Evolutionary conservation across 2,329 filamentous ascomycete species (phyloP), one percentile per base, ranked within the genome.

Genomic region (Parafenestella ontariensis): DNA sequence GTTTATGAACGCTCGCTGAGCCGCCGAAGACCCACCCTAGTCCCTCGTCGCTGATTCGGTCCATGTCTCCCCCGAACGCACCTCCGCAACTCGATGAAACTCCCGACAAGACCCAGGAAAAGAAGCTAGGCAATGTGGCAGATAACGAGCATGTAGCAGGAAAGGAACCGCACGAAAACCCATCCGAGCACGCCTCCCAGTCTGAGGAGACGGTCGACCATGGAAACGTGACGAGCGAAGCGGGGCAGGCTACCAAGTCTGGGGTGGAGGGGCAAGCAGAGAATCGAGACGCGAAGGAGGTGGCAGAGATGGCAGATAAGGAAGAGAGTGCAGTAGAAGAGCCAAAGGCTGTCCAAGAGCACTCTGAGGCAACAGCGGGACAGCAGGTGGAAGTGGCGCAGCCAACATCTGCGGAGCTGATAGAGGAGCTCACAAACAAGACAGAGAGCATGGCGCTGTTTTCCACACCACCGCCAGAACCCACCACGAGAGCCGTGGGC

Each of bases 1-100:
- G 28, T 60, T 49, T 59, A 72, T 72, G 68, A 65, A 64, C 58
- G 39, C 37, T 56, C 59, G 36, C 41, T 61, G 60, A 56, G 44
- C 26, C 18, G 33, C 40, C 24, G 26, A 26, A 41, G 21, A 40
- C 46, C 42, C 43, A 41, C 24, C 34, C 39, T 24, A 26, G 47
- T 33, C 34, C 49, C 37, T 54, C 49, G 56, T 52, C 61, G 63
- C 60, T 64, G 53, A 57, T 53, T 49, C 71, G 66, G 71, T 61
- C 64, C 59, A 75, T 75, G 72, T 75, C 72, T 73, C 65, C 62
- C 49, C 66, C 69, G 61, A 70, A 59, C 60, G 50, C 62, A 55
- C 50, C 67, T 65, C 67, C 64, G 61, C 68, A 71, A 66, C 63
- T 56, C 56, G 61, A 73, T 65, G 66, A 63, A 61, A 61, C 56